Conservation (phyloP, 805 yeast species). For the Yarrowia sp. region DNA sequence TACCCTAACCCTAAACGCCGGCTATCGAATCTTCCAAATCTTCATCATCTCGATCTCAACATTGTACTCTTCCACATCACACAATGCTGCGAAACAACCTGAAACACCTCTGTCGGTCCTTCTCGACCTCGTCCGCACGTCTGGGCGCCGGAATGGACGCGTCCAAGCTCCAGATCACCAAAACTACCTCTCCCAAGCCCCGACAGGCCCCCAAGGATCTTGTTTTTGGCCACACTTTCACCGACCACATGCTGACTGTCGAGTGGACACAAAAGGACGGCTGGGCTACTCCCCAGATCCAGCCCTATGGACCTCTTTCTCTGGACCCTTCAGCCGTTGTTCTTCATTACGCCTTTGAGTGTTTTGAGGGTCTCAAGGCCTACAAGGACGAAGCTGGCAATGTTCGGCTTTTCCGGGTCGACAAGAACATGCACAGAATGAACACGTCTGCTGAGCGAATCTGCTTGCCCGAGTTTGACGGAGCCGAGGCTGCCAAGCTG, state of each 20-base stretch:
- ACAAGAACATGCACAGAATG: slow-evolving; percentile 89
- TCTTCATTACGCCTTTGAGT: slow-evolving; percentile 91
- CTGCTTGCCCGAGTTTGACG: slow-evolving; percentile 82
- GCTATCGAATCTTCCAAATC: neutral
- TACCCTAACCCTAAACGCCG: neutral
- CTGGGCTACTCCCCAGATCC: slow-evolving; percentile 86
- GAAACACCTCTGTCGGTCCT: neutral
- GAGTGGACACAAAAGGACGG: slow-evolving; percentile 78
- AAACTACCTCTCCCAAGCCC: slow-evolving; percentile 50
- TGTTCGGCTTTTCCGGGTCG: slow-evolving; percentile 83
- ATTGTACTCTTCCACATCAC: neutral
- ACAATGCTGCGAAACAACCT: slow-evolving; percentile 16
- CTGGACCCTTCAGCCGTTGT: slow-evolving; percentile 89
- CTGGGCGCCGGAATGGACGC: slow-evolving; percentile 50
- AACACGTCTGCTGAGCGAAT: slow-evolving; percentile 85
- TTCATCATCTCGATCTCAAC: neutral
- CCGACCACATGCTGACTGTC: slow-evolving; percentile 83
- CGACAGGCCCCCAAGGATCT: slow-evolving; percentile 61
- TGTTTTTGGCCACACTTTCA: slow-evolving; percentile 71
- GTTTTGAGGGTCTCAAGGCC: slow-evolving; percentile 95
- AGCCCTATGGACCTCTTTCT: slow-evolving; percentile 72
- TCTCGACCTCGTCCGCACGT: slow-evolving; percentile 9
- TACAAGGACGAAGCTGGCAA: slow-evolving; percentile 59
- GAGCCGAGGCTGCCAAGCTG: slow-evolving; percentile 69
- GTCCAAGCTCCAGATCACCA: slow-evolving; percentile 51